Evolutionary conservation across 257 asterid genomes (phyloP), one percentile per base, ranked within the genome.

Genomic region (Nicotiana undulata): DNA sequence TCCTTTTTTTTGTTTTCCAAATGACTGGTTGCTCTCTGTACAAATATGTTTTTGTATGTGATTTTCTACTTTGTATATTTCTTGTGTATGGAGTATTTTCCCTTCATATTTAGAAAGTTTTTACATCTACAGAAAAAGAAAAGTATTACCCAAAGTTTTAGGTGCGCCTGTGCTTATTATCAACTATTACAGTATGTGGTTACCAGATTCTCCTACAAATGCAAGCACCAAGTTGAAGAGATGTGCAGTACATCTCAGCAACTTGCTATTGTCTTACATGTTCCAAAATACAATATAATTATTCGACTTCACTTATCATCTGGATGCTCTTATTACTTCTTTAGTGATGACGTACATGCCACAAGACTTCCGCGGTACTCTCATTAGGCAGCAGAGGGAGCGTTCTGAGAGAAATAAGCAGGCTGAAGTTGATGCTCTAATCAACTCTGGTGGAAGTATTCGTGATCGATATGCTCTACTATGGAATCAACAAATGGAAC

Each of bases 291-390:
- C 16, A 51, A 51, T 51, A 51, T 12, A 51, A 13, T 51, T 51
- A 51, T 51, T 51, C 6, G 40, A 34, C 58, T 7, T 74, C 4
- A 26, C 51, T 49, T 24, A 10, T 75, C 53, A 34, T 46, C 52
- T 65, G 44, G 75, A 17, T 53, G 81, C 63, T 67, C 20, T 74
- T 75, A 29, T 55, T 67, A 32, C 59, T 29, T 74, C 58, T 86
- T 87, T 86, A 96, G 99, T 96, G 85, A 94, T 93, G 98, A 93
- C 98, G 77, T 96, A 96, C 63, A 90, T 94, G 98, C 98, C 98
- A 74, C 99, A 94, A 94, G 99, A 96, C 80, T 96, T 96, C 80
- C 92, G 99, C 80, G 99, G 99, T 51, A 87, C 97, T 11, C 83
- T 96, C 79, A 96, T 96, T 58, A 90, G 96, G 91, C 98, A 96